Evolutionary conservation across 129 eudicot species (phyloP), one percentile per base, ranked within the genome.

Genomic region (Saussurea involucrata): DNA sequence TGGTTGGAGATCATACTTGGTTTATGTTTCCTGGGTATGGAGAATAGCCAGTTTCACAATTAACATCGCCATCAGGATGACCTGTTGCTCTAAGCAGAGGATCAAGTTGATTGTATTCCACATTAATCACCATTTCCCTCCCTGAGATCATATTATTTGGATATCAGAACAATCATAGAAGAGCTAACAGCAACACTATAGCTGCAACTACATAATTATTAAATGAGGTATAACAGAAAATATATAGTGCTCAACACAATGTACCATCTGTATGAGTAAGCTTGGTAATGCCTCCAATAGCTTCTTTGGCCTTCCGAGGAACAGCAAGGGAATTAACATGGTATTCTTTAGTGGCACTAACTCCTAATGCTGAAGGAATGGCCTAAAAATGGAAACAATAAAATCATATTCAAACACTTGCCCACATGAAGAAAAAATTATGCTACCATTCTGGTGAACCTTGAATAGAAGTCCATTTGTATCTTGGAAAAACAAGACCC

Each of bases 31-130:
- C 99, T 8, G 99, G 99, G 75, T 86, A 95, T 49, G 97, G 99
- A 69, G 99, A 95, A 88, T 78, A 95, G 76, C 99, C 99, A 13
- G 96, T 92, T 83, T 92, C 95, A 67, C 84, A 78, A 83, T 95
- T 95, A 73, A 79, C 92, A 81, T 95, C 99, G 36, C 97, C 99
- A 73, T 95, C 99, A 32, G 96, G 95, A 79, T 89, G 84, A 36
- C 93, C 97, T 29, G 92, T 79, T 75, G 96, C 99, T 82, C 99
- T 85, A 83, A 95, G 96, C 60, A 95, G 86, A 67, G 99, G 99
- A 82, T 95, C 99, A 64, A 95, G 94, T 83, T 95, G 99, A 85
- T 95, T 95, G 92, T 95, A 95, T 83, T 95, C 97, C 78, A 95
- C 99, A 82, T 95, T 92, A 61, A 95, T 95, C 83, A 95, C 99